Evolutionary conservation across 1,284 basidiomycete genomes (phyloP), one percentile per base, ranked within the genome.

Genomic region (Trametes versicolor): DNA sequence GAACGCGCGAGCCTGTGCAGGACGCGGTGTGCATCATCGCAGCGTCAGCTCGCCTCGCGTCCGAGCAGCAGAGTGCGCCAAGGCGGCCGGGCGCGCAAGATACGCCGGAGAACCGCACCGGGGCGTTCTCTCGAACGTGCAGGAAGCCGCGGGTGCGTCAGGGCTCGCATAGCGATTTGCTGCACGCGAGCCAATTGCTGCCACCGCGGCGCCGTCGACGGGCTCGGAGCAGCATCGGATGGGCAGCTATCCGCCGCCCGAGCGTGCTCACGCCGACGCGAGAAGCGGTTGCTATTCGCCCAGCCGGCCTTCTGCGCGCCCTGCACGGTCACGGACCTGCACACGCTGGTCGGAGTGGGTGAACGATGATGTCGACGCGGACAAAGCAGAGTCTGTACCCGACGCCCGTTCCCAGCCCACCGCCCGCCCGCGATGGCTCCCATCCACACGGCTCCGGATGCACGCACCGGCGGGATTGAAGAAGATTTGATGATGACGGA

Each of bases 361-460:
- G n/a, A 15, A 50, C 52, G 59, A 60, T 54, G 59, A 60, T 60
- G 51, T 49, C 34, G 50, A 50, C 25, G 57, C 48, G 45, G 19
- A 25, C 25, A 41, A 37, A 54, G 45, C 25, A 48, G 3, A 2
- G 21, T 45, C 25, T 25, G 25, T 27, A 13, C 45, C 45, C 45
- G 29, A 25, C 15, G 48, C 48, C 19, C 48, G 48, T 50, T 27
- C 27, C 4, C 48, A 13, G 7, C 19, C 27, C 48, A 17, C 48
- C 45, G 48, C 9, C 45, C 45, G 21, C 7, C 7, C 21, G 23
- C 10, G 7, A 10, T 7, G 45, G 45, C 23, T 23, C 25, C 19
- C 39, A 41, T 13, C 13, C 29, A 32, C 8, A 23, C 21, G 45
- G 45, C 45, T 48, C 45, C 45, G 45, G 45, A 12, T 17, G 45